Base-by-base conservation (phyloP, 2,329 filamentous ascomycete species). In the Cladosporium sp. region DNA sequence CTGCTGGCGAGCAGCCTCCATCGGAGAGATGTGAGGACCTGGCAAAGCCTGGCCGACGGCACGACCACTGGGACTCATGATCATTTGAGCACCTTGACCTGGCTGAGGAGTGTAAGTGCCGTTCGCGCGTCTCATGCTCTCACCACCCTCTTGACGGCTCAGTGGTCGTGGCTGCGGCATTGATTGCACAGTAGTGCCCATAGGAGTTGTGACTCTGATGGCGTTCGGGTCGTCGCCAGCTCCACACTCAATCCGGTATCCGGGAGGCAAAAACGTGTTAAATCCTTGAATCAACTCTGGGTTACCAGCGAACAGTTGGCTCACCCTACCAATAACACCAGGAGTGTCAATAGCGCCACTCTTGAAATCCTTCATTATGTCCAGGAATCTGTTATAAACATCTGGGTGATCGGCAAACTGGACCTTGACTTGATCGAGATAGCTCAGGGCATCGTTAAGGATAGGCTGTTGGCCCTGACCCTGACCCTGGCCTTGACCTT, bases 301-400 rank as follows among this genome's bases (percentile, higher is more conserved):
- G 62, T 98, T 92, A 2, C 93, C 93, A 18, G 92, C 91, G 65
- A 98, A 98, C 1, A 98, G 80, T 46, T 90, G 89, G 1, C 93
- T 97, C 22, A 98, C 93, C 42, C 93, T 84, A 62, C 95, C 94
- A 59, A 98, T 98, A 2, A 98, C 93, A 1, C 93, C 93, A 0
- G 93, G 93, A 0, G 93, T 98, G 66, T 98, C 93, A 61, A 98
- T 98, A 3, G 91, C 90, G 72, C 95, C 92, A 62, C 90, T 95
- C 72, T 98, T 98, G 69, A 98, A 98, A 61, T 98, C 93, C 65
- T 98, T 98, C 93, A 98, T 98, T 42, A 98, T 98, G 61, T 98
- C 93, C 39, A 98, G 73, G 61, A 98, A 97, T 32, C 88, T 79
- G 63, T 97, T 97, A 64, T 98, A 98, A 0, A 98, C 93, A 68